phyloP scores from a whole-genome alignment of 2,329 filamentous ascomycete genomes.

The Nemania serpens region DNA sequence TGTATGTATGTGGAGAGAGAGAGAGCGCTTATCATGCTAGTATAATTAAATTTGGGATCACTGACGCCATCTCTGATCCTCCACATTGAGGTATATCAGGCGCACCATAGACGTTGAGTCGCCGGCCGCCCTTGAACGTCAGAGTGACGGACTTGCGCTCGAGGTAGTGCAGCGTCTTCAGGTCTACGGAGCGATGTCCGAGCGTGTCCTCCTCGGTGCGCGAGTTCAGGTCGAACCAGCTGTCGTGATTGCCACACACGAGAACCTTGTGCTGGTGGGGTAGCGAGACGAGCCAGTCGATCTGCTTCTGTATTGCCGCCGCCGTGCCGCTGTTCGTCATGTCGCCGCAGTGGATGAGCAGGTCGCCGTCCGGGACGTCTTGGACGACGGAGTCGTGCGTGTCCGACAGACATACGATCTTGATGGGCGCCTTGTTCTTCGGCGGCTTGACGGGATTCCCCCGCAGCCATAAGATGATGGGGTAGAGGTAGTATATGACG shows the following conservation, averaged over 20 bases:
- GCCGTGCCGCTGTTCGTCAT: constrained; percentile 74
- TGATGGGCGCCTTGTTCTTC: constrained; percentile 61
- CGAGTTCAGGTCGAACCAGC: constrained; percentile 74
- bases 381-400: constrained; percentile 71
- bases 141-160: constrained; percentile 70
- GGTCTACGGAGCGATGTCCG: constrained; percentile 60
- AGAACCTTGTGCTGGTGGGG: constrained; percentile 82
- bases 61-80: constrained; percentile 66
- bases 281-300: constrained; percentile 78
- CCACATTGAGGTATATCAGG: constrained; percentile 80
- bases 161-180: constrained; percentile 74
- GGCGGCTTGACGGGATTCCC: constrained; percentile 66
- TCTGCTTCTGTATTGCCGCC: constrained; percentile 75
- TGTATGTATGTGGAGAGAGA: too few relatives aligned
- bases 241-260: constrained; percentile 88
- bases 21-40: constrained; percentile 8
- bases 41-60: background rate
- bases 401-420: constrained; percentile 87
- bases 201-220: constrained; percentile 60
- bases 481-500: constrained; percentile 66
- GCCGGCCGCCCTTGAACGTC: constrained; percentile 62
- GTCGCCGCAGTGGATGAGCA: constrained; percentile 90
- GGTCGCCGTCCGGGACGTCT: constrained; percentile 74
- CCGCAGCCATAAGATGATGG: constrained; percentile 68
- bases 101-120: constrained; percentile 76